Evolutionary conservation across 192 early-diverging fungal species (phyloP).

Genomic region (Coemansia umbellata): DNA sequence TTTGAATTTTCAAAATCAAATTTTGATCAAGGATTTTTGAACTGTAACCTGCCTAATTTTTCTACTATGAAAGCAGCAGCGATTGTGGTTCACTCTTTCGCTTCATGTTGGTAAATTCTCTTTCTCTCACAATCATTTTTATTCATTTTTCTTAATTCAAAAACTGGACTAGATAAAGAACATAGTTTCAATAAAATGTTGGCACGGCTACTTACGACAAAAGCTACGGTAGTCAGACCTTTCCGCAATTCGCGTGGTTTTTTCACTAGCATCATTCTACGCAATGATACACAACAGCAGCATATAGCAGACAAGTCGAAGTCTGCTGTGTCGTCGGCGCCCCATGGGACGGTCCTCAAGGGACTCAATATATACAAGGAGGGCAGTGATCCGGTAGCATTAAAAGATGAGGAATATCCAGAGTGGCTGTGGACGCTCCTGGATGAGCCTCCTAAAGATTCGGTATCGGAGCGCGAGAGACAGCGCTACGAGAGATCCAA

Average conservation of each 20-base stretch:
- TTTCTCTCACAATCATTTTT: too few relatives aligned
- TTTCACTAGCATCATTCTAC: background rate
- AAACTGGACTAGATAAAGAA: background rate
- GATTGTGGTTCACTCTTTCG: too few relatives aligned
- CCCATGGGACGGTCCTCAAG: conserved; percentile 77
- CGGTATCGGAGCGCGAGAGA: conserved; percentile 48
- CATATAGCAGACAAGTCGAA: background rate
- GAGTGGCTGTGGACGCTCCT: conserved; percentile 90
- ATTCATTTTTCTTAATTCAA: background rate
- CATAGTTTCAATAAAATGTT: conserved; percentile 1
- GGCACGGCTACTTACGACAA: background rate
- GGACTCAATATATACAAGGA: conserved; percentile 83
- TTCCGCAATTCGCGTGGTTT: background rate
- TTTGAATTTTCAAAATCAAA: too few relatives aligned
- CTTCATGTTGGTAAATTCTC: too few relatives aligned
- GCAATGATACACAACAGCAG: background rate
- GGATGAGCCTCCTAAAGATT: conserved; percentile 43
- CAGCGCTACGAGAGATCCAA: conserved; percentile 61
- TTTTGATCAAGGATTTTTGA: too few relatives aligned
- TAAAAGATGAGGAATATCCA: conserved; percentile 83
- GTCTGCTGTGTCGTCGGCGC: conserved; percentile 52
- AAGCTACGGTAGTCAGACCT: background rate
- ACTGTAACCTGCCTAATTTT: too few relatives aligned
- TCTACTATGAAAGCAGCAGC: too few relatives aligned
- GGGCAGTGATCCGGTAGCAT: conserved; percentile 78